Evolutionary conservation across 352 stramenopile genomes (phyloP), one percentile per base, ranked within the genome.

Genomic region (Globisporangium canariense): DNA sequence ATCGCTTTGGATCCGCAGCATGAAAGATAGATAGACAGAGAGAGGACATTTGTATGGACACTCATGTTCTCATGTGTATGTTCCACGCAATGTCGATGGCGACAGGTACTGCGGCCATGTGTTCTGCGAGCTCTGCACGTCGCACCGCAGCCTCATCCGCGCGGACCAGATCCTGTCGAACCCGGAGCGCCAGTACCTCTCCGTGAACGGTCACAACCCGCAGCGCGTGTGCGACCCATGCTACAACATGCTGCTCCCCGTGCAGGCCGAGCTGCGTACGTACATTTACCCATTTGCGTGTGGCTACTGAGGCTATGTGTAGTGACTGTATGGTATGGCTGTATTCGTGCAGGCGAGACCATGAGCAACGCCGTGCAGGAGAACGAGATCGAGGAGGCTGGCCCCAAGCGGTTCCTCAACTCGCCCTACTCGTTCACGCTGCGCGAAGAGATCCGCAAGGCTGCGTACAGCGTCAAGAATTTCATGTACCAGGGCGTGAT

Each of bases 391-490:
- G 76, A 78, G 45, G 83, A 91, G 45, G 72, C 68, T 0, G 83
- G 85, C 0, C 74, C 82, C 16, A 77, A 90, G 69, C 78, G 81
- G 28, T 90, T 93, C 58, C 78, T 95, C 59, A 95, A 93, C 73
- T 84, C 74, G 52, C 86, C 86, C 6, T 95, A 93, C 75, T 93
- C 87, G 59, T 94, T 93, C 64, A 97, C 93, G 30, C 78, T 98
- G 64, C 79, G 79, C 36, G 89, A 94, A 53, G 94, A 98, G 79
- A 92, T 98, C 60, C 77, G 85, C 67, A 98, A 98, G 73, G 93
- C 94, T 20, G 89, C 91, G 8, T 96, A 97, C 74, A 96, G 91
- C 65, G 78, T 98, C 62, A 83, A 96, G 69, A 98, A 97, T 67
- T 97, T 98, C 53, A 93, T 93, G 63, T 90, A 84, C 62, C 72